Percentiles rank a stretch among this genome's conserved stretches.
Evolutionary conservation across 306 rosid species (phyloP).

Genomic region (Trifolium pratense): DNA sequence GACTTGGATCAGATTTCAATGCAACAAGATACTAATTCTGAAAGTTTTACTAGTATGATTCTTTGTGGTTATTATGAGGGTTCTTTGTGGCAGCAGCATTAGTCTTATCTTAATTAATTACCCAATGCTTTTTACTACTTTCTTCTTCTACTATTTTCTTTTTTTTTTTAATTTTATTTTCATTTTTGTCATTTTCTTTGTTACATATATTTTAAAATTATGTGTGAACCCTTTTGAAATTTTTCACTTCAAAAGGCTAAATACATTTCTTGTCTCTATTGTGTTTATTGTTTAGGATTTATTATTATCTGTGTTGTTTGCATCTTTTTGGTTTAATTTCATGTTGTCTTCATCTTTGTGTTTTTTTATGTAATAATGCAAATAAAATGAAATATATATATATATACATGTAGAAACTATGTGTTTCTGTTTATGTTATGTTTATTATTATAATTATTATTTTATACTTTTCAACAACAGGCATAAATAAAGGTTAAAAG

Average conservation of each 20-base stretch:
- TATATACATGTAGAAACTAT: background rate
- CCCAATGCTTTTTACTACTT: background rate
- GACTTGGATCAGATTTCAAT: conserved; percentile 52
- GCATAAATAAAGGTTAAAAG: conserved; percentile 43
- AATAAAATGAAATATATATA: background rate
- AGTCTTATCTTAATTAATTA: conserved; percentile 20
- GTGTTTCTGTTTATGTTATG: background rate
- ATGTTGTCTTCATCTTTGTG: background rate
- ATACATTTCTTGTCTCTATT: conserved; percentile 8
- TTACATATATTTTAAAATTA: conserved; percentile 9
- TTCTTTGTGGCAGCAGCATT: conserved; percentile 61
- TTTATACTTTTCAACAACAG: conserved; percentile 21
- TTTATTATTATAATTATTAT: too few species aligned
- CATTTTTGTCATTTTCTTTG: background rate
- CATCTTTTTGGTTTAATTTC: background rate
- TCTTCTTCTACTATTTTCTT: too few species aligned
- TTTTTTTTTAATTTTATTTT: background rate
- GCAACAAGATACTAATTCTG: conserved; percentile 42
- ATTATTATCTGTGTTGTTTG: background rate
- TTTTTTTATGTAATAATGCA: background rate
- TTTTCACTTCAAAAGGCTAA: conserved; percentile 13
- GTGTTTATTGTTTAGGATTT: background rate
- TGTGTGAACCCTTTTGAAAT: conserved; percentile 28
- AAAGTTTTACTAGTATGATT: conserved; percentile 39
- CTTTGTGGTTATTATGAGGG: conserved; percentile 55